Base-by-base conservation (phyloP, 257 asterid species). In the Solanum pimpinellifolium region DNA sequence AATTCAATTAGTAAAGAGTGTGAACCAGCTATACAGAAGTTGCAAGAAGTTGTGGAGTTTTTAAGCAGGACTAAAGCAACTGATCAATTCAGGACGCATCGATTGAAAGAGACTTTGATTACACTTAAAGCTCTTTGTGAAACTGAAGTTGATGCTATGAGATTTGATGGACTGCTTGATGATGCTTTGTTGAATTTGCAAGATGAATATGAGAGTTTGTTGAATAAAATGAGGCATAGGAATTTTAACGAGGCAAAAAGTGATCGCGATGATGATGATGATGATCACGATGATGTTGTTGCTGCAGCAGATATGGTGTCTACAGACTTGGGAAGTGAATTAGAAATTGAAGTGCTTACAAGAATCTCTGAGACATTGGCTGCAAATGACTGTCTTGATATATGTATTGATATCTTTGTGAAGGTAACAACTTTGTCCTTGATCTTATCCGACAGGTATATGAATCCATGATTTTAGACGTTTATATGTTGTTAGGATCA, bases 21-120 rank as follows among this genome's bases (percentile, higher is more conserved):
- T 41, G 97, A 92, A 65, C 93, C 97, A 5, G 94, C 95, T 3
- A 92, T 94, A 73, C 98, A 92, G 90, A 95, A 93, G 91, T 90
- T 95, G 69, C 98, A 93, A 37, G 97, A 95, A 87, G 98, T 93
- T 83, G 98, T 95, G 83, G 98, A 95, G 94, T 95, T 93, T 87
- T 66, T 95, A 92, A 95, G 98, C 81, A 90, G 98, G 93, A 95
- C 98, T 6, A 95, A 94, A 84, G 98, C 98, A 18, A 89, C 96
- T 4, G 98, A 95, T 89, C 92, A 86, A 33, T 92, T 90, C 89
- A 88, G 97, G 89, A 93, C 94, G 37, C 88, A 86, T 49, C 91
- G 94, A 8, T 72, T 94, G 56, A 93, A 85, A 87, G 98, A 95
- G 90, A 92, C 97, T 62, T 29, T 95, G 93, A 75, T 89, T 52